These are phyloP conservation scores for Poteriospumella lacustris DNA, from an alignment of 108 stramenopile genomes.

Conservation along the genomic window DNA sequence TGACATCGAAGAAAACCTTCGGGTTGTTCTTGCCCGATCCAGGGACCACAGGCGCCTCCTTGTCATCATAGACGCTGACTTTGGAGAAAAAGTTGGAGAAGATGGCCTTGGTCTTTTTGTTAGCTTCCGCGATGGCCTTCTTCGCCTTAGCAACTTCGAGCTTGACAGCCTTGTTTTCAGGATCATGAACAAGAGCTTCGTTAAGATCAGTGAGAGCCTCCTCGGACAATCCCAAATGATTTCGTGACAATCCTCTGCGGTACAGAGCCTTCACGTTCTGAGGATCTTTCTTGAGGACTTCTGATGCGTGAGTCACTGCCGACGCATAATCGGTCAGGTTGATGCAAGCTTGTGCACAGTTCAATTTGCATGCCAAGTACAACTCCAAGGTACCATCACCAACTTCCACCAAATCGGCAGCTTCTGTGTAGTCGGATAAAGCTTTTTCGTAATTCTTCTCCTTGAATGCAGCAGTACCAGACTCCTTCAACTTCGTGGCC, in stretches of 20 bases:
- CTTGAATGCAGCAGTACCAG: constrained; percentile 73
- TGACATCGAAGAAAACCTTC: constrained; percentile 77
- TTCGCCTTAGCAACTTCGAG: constrained; percentile 58
- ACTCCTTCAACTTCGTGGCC: constrained; percentile 70
- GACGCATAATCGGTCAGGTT: constrained; percentile 69
- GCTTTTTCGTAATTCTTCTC: constrained; percentile 69
- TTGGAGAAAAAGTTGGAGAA: constrained; percentile 84
- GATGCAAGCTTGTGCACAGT: constrained; percentile 84
- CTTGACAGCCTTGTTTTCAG: constrained; percentile 80
- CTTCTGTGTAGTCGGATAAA: constrained; percentile 65
- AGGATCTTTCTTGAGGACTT: constrained; percentile 67
- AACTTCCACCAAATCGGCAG: constrained; percentile 66
- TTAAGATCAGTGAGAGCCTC: constrained; percentile 84
- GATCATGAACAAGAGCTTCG: constrained; percentile 71
- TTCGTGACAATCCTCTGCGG: constrained; percentile 69
- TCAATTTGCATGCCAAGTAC: constrained; percentile 70
- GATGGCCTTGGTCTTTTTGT: constrained; percentile 73
- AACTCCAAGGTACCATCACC: constrained; percentile 57
- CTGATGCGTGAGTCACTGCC: constrained; percentile 65
- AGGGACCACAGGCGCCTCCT: constrained; percentile 53
- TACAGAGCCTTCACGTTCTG: constrained; percentile 82
- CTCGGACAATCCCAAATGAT: constrained; percentile 73
- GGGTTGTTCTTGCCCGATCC: not conserved
- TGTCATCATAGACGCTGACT: constrained; percentile 80
- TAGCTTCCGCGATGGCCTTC: constrained; percentile 33